Evolutionary conservation across 2,329 filamentous ascomycete species (phyloP).

Genomic region (Epichloe glyceriae): DNA sequence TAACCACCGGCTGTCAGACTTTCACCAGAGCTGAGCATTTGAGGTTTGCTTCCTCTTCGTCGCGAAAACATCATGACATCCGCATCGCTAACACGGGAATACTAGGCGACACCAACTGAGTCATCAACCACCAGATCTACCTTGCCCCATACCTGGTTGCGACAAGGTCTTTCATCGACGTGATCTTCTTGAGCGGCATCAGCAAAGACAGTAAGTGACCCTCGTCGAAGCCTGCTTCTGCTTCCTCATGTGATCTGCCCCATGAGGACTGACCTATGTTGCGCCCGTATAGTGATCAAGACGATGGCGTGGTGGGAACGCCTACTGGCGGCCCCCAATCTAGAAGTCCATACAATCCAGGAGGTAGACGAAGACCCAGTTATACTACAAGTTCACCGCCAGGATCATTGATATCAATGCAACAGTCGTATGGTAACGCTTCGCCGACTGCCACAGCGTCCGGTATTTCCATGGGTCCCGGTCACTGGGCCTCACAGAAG

Average conservation of each 20-base stretch:
- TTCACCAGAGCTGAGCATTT: constrained; percentile 51
- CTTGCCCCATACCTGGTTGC: constrained; percentile 40
- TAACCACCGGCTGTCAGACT: constrained; percentile 27
- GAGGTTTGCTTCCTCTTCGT: constrained; percentile 28
- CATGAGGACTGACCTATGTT: not conserved
- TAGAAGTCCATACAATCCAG: constrained; percentile 1
- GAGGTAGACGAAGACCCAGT: constrained; percentile 7
- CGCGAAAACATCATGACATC: constrained; percentile 5
- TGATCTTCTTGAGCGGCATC: constrained; percentile 46
- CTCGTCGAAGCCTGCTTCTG: not conserved
- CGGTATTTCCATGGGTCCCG: constrained; percentile 8
- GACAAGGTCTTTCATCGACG: constrained; percentile 44
- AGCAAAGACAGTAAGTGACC: constrained; percentile 24
- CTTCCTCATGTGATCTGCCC: not conserved
- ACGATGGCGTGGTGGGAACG: constrained; percentile 3
- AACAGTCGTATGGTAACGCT: constrained; percentile 4
- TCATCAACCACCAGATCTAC: constrained; percentile 39
- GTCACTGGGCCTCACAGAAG: constrained; percentile 12
- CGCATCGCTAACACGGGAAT: constrained; percentile 13
- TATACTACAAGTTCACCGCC: constrained; percentile 10
- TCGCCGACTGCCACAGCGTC: constrained; percentile 6
- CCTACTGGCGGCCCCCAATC: not conserved
- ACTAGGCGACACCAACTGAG: constrained; percentile 47
- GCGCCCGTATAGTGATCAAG: constrained; percentile 12
- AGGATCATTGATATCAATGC: constrained; percentile 7